Evolutionary conservation across 108 stramenopile genomes (phyloP).

Genomic region (Epithemia pelagica): DNA sequence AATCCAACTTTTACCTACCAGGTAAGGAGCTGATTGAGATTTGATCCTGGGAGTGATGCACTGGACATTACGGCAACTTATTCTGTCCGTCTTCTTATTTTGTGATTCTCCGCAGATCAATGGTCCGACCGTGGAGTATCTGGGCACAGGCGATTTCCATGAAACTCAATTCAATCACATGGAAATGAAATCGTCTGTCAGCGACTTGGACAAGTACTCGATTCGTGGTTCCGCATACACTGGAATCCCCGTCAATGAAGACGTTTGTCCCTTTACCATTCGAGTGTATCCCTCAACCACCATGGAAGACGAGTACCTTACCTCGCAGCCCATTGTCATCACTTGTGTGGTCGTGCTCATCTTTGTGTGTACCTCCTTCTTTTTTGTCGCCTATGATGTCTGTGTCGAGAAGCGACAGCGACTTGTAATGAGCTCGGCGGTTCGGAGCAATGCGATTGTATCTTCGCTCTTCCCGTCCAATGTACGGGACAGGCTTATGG

Average conservation of each 20-base stretch:
- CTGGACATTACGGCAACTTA: too few species aligned
- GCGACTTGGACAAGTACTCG: background rate
- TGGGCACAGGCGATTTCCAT: constrained; percentile 51
- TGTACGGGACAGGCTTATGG: constrained; percentile 20
- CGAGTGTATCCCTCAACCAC: constrained; percentile 16
- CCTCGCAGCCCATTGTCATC: constrained; percentile 18
- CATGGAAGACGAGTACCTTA: constrained; percentile 3
- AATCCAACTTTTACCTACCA: constrained; percentile 33
- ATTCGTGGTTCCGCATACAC: background rate
- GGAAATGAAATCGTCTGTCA: background rate
- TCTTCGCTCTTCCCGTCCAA: constrained; percentile 27
- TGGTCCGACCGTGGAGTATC: constrained; percentile 27
- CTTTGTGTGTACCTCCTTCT: constrained; percentile 18
- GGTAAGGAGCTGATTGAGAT: background rate
- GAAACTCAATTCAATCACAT: constrained; percentile 28
- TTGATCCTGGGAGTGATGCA: too few species aligned
- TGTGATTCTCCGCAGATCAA: constrained; percentile 8
- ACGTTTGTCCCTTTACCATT: constrained; percentile 13
- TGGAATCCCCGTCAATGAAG: constrained; percentile 6
- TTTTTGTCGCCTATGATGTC: constrained; percentile 18
- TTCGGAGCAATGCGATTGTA: constrained; percentile 13
- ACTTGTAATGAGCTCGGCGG: constrained; percentile 18
- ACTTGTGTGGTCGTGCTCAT: constrained; percentile 32
- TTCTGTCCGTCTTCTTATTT: background rate
- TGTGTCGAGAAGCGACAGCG: constrained; percentile 19